Evolutionary conservation across 2,329 filamentous ascomycete species (phyloP), one percentile per base, ranked within the genome.

Genomic region (Claviceps spartinae): DNA sequence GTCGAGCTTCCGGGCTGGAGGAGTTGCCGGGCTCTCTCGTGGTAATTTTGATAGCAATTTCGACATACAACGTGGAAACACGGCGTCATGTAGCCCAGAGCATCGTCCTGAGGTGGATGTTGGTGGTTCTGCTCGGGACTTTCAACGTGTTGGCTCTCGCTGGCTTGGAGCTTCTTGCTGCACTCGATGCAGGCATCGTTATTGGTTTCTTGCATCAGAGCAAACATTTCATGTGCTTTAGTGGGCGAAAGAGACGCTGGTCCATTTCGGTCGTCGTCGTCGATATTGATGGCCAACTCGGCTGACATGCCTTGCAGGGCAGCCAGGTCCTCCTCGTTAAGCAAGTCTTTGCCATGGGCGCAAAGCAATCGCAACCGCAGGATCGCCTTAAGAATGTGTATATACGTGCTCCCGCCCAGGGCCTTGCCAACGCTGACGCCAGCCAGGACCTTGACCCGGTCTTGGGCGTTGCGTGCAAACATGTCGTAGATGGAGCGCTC

Each of bases 301-400:
- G 82, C 81, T n/a, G 83, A 88, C 67, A 88, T 77, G 24, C 90
- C 91, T 62, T 89, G 85, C 49, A 91, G 80, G 3, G 85, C 75
- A 58, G 85, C 82, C 46, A 95, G 72, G 60, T 97, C 91, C 20
- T 91, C 85, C 38, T 90, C 82, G 52, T 83, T 87, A 2, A 98
- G 76, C 7, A 98, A 77, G 54, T 97, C 91, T 57, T 85, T 86
- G n/a, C 93, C 93, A 64, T 96, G 91, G 1, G 90, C 93, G 63
- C 90, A 96, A 49, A 97, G 85, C 42, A 95, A 76, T 9, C 93
- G 86, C 18, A 98, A 78, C 34, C 91, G 85, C 58, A 94, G 77
- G 62, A 98, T 95, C 4, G 88, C 87, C 57, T 93, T 90, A 55
- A 98, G 70, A 47, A 98, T 93, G 60, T 95, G 88, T 47, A 93